Percentiles rank a stretch among this genome's conserved stretches.
Evolutionary conservation across 2,329 filamentous ascomycete genomes (phyloP).

Genomic region (Ophiostoma tasmaniense): DNA sequence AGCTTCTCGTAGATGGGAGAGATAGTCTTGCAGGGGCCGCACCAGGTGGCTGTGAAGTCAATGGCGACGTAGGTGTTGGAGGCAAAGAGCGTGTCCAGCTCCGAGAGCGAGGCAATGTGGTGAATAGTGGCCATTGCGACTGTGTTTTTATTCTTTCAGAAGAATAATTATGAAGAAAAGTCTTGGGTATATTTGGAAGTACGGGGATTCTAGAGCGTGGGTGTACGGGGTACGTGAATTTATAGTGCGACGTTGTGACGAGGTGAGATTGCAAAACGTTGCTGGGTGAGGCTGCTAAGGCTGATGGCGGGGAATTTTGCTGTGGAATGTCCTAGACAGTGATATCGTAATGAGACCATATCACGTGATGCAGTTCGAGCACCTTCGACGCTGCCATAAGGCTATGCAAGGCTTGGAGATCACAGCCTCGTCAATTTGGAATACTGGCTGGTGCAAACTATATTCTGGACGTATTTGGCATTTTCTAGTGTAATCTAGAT

Average conservation of each 20-base stretch:
- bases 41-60: slow-evolving; percentile 52
- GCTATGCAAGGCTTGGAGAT: not conserved
- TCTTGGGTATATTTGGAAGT: no score
- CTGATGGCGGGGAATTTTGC: slow-evolving; percentile 1
- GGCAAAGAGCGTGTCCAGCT: slow-evolving; percentile 42
- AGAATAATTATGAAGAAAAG: no score
- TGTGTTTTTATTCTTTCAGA: not conserved
- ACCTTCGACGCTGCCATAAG: not conserved
- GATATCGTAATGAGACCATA: not conserved
- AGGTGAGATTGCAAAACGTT: not conserved
- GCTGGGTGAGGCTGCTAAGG: not conserved
- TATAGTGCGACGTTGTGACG: not conserved
- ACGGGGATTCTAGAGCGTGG: no score
- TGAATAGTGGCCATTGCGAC: slow-evolving; percentile 26
- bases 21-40: slow-evolving; percentile 52
- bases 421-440: not conserved
- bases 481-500: not conserved
- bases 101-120: slow-evolving; percentile 32
- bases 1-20: slow-evolving; percentile 45
- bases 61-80: slow-evolving; percentile 43
- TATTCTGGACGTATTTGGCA: not conserved
- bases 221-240: not conserved
- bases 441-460: not conserved
- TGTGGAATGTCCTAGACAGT: not conserved
- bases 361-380: slow-evolving; percentile 1